Conservation (phyloP, 768 basidiomycete species). For the Serendipita sp. region DNA sequence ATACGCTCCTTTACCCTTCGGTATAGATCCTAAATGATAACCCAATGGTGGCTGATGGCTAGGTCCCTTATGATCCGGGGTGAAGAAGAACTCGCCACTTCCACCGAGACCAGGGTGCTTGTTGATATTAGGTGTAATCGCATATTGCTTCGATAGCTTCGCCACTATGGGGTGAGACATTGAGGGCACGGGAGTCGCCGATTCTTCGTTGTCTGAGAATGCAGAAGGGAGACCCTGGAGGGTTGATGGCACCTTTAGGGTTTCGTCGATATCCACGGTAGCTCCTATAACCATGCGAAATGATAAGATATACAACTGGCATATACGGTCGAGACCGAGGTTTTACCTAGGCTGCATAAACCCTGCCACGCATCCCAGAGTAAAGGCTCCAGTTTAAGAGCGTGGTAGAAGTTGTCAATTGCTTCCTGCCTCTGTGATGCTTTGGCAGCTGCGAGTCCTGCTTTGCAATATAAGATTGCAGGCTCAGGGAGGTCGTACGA, state of each 20-base stretch:
- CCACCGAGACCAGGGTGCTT: conserved; percentile 23
- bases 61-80: conserved; percentile 34
- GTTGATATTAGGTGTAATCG: conserved; percentile 3
- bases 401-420: conserved; percentile 50
- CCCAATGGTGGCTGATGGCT: not conserved
- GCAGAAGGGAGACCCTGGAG: conserved; percentile 38
- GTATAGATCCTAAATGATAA: not conserved
- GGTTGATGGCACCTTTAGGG: conserved; percentile 47
- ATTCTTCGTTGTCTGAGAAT: conserved; percentile 35
- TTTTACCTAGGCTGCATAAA: conserved; percentile 59
- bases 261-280: conserved; percentile 52
- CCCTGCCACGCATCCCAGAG: conserved; percentile 92
- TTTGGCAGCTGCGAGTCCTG: conserved; percentile 61
- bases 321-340: conserved; percentile 8
- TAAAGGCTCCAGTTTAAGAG: conserved; percentile 57
- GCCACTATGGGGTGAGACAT: conserved; percentile 9
- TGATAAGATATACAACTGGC: conserved; percentile 12
- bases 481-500: conserved; percentile 51
- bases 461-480: conserved; percentile 58
- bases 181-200: conserved; percentile 14
- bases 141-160: not conserved
- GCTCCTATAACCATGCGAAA: conserved; percentile 31
- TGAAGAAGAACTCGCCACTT: conserved; percentile 63
- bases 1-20: not conserved
- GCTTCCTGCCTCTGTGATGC: conserved; percentile 68